phyloP scores from a whole-genome alignment of 2,329 filamentous ascomycete genomes.

The Clonostachys solani region DNA sequence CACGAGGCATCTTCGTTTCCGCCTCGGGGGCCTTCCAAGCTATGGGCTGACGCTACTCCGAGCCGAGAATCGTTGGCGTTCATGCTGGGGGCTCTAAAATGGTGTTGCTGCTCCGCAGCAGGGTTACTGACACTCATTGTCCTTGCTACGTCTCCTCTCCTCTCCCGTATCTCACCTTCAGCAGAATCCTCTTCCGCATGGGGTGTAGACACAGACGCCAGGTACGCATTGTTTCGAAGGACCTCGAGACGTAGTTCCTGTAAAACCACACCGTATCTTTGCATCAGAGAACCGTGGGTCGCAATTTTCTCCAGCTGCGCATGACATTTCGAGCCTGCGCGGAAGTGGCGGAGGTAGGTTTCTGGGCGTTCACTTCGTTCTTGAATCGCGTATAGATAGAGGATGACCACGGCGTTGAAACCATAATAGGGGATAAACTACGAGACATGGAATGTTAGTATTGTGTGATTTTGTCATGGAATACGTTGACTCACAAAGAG shows the following conservation, averaged over 20 bases:
- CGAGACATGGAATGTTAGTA: not conserved
- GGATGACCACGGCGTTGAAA: slow-evolving; percentile 36
- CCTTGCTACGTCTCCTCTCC: no score
- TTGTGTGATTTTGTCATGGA: no score
- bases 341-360: slow-evolving; percentile 21
- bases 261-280: slow-evolving; percentile 35
- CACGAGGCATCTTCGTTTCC: no score
- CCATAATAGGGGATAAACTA: slow-evolving; percentile 35
- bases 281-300: slow-evolving; percentile 27
- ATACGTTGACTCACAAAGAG: not conserved
- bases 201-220: slow-evolving; percentile 1
- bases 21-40: no score
- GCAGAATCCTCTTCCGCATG: no score
- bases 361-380: slow-evolving; percentile 16
- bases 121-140: no score
- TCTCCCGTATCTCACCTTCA: no score
- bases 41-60: no score
- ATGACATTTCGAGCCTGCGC: slow-evolving; percentile 32
- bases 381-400: slow-evolving; percentile 39
- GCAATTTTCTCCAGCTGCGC: slow-evolving; percentile 28
- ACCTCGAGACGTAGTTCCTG: slow-evolving; percentile 24
- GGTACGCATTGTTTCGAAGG: slow-evolving; percentile 11
- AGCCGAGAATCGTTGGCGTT: no score
- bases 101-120: no score
- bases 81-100: no score